Base-by-base conservation (phyloP, 2,329 filamentous ascomycete species). In the Cryphonectria japonica region DNA sequence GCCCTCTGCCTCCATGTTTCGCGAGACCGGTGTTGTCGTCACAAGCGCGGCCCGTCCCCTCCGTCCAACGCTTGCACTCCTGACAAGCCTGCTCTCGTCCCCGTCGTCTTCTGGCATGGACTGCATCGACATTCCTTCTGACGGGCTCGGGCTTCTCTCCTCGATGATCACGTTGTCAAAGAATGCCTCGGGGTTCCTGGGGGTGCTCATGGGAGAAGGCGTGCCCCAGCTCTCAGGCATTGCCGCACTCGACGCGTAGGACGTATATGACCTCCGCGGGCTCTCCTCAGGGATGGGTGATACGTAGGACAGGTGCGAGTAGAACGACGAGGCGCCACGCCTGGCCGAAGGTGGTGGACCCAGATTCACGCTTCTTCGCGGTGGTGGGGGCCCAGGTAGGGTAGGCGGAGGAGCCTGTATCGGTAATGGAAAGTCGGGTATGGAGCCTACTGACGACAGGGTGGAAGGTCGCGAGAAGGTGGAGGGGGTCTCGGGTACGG, bases 201-300 rank as follows among this genome's bases (percentile, higher is more conserved):
- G 79, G 78, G 84, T 87, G 43, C 78, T 78, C 16, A 78, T 78
- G 2, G 83, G 83, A 0, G 86, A 86, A 16, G 80, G 78, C 5
- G 84, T 86, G 5, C 84, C 88, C 88, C 91, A 94, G 75, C 84
- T 89, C 29, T 89, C 87, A 0, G 92, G 92, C 78, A 94, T 92
- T 0, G 88, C 91, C 50, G 89, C 87, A 75, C 91, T 94, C 2
- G 92, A 94, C 32, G 89, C 92, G 76, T 88, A 91, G 0, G 92
- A 93, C 39, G 85, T 84, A 77, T 89, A 87, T 0, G 89, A 89
- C 68, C 85, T 82, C 3, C 85, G 83, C 0, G 87, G 85, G 73
- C 86, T 88, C 77, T 94, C 92, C 78, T 94, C 92, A 0, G 90
- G 91, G 68, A 95, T 94, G 0, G 92, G 92, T 0, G 92, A 92